Evolutionary conservation across 2,329 filamentous ascomycete species (phyloP).

Genomic region (Teratosphaeria nubilosa): DNA sequence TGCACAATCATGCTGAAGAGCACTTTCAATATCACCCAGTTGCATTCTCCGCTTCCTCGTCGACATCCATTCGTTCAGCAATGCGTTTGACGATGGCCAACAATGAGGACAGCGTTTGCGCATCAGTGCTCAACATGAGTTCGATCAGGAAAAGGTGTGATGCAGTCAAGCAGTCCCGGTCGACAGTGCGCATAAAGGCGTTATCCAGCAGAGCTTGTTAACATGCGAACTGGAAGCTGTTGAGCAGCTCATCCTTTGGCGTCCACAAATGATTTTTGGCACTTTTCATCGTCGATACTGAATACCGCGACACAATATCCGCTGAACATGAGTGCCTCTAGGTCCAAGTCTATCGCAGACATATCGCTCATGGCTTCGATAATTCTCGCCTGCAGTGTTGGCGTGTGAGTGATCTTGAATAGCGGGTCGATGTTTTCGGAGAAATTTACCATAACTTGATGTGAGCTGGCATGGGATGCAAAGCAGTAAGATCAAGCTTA

Average conservation of each 20-base stretch:
- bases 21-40: slow-evolving; percentile 22
- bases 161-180: slow-evolving; percentile 41
- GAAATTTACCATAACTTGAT: slow-evolving; percentile 62
- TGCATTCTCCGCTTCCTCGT: slow-evolving; percentile 4
- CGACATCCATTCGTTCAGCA: slow-evolving; percentile 8
- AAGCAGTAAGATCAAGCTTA: slow-evolving; percentile 34
- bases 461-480: slow-evolving; percentile 55
- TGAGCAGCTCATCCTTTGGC: slow-evolving; percentile 1
- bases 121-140: slow-evolving; percentile 1
- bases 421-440: slow-evolving; percentile 64
- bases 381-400: slow-evolving; percentile 55
- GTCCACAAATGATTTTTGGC: background rate
- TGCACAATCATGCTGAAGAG: slow-evolving; percentile 51
- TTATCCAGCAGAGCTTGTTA: slow-evolving; percentile 39
- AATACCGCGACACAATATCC: slow-evolving; percentile 7
- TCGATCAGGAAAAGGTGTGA: slow-evolving; percentile 42
- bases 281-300: slow-evolving; percentile 29
- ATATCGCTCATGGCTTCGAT: slow-evolving; percentile 52
- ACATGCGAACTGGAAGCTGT: slow-evolving; percentile 33
- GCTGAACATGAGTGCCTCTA: slow-evolving; percentile 10
- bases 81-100: slow-evolving; percentile 8
- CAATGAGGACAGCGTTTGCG: slow-evolving; percentile 4
- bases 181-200: slow-evolving; percentile 30
- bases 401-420: slow-evolving; percentile 60
- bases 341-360: slow-evolving; percentile 43